Base-by-base conservation (phyloP, 1,139 yeast genomes). In the Saccharomycopsis hybrid region DNA sequence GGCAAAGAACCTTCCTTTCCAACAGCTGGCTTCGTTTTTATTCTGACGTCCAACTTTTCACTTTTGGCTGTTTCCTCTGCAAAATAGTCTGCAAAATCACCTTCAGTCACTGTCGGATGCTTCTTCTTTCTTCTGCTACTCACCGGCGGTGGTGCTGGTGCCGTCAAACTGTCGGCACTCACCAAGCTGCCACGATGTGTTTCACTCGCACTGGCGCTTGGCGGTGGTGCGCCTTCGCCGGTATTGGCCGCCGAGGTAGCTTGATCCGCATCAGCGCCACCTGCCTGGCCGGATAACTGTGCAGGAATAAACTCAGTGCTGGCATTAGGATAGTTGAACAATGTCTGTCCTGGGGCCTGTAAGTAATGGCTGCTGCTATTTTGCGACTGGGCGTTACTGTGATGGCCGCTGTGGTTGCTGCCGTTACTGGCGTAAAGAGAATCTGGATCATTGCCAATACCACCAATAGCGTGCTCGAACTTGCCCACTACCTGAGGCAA, bases 401-500 rank as follows among this genome's bases (percentile, higher is more conserved):
- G n/a, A n/a, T n/a, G n/a, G n/a, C n/a, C n/a, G n/a, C n/a, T n/a
- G n/a, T n/a, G n/a, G 5, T 18, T 46, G 29, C 29, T 29, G 11
- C 8, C 30, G 43, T 40, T 25, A 24, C 30, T 41, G 32, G n/a
- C 11, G n/a, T 27, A 11, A 8, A 33, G 31, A 25, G 11, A 37
- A 28, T 48, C 50, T n/a, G n/a, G n/a, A n/a, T n/a, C 35, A 39
- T 13, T 35, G 11, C 35, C 43, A 41, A n/a, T 11, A 27, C 11
- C n/a, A 41, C 18, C 8, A n/a, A 4, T 27, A 41, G n/a, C 27
- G 27, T 8, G 24, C 18, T 49, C 54, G 41, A 49, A 52, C 35
- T 52, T 52, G 8, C 55, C 52, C 27, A 55, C 38, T 33, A 9
- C 64, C 48, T n/a, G 52, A 11, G 96, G 96, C 18, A 92, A 69